A percentile compares a stretch with the other conserved stretches of the same genome.
Conservation (phyloP, 768 basidiomycete genomes). For the Russula griseocarnosa region DNA sequence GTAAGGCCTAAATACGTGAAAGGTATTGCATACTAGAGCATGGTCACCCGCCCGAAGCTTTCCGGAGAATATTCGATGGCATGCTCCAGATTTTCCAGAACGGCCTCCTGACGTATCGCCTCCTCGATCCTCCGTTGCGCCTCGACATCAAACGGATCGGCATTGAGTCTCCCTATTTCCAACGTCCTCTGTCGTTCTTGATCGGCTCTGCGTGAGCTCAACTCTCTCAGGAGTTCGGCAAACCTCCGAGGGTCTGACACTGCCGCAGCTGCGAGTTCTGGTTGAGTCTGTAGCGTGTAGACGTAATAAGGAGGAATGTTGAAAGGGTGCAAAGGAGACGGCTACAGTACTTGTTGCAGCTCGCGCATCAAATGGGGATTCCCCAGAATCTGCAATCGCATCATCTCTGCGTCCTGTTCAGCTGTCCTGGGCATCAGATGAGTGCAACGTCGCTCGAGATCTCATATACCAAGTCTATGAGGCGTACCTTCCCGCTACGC, state of each 20-base stretch:
- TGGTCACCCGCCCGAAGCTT: conserved; percentile 87
- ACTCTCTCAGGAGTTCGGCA: conserved; percentile 63
- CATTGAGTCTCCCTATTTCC: conserved; percentile 67
- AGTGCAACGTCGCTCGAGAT: conserved; percentile 9
- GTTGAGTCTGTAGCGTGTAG: conserved; percentile 53
- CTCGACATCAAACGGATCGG: conserved; percentile 88
- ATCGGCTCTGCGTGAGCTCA: conserved; percentile 51
- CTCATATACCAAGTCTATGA: not conserved
- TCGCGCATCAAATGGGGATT: conserved; percentile 76
- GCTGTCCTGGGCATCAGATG: conserved; percentile 44
- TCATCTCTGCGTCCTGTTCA: conserved; percentile 85
- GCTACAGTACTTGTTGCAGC: conserved; percentile 45
- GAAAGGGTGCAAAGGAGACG: not conserved
- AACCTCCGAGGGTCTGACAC: conserved; percentile 67
- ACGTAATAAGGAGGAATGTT: not conserved
- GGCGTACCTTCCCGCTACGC: conserved; percentile 44
- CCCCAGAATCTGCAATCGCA: conserved; percentile 82
- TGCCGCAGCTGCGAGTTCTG: conserved; percentile 75
- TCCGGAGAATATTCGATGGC: conserved; percentile 93
- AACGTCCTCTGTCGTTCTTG: conserved; percentile 50
- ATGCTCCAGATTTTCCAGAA: conserved; percentile 89
- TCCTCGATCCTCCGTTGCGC: conserved; percentile 94
- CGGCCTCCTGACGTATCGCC: conserved; percentile 81
- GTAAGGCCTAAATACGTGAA: not conserved
- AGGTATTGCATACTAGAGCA: conserved; percentile 81